These are phyloP conservation scores for Xylaria longipes DNA, from an alignment of 495 filamentous ascomycete species.

Conservation along the genomic window DNA sequence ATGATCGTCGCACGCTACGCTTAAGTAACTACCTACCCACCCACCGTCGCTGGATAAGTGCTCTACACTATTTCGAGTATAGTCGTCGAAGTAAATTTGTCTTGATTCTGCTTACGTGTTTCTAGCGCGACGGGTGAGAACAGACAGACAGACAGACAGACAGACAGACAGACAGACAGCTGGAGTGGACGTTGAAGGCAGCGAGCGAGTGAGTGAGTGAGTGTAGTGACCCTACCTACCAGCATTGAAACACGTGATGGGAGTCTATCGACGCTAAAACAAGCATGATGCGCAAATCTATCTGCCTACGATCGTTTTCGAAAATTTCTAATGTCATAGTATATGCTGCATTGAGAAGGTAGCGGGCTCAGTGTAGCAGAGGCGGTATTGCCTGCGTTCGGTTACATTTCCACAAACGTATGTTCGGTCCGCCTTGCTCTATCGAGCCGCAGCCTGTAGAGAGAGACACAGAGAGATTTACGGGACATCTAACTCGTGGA, in stretches of 20 bases:
- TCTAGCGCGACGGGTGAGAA: too few species aligned
- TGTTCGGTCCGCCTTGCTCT: conserved; percentile 2
- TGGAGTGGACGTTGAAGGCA: neutral
- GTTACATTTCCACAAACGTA: conserved; percentile 22
- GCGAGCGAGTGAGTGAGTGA: too few species aligned
- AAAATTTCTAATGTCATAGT: conserved; percentile 1
- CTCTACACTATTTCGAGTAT: too few species aligned
- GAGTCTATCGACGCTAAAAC: neutral
- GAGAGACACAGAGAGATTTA: neutral
- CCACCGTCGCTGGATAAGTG: too few species aligned
- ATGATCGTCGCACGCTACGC: too few species aligned
- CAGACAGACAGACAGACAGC: too few species aligned
- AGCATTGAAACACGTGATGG: conserved; percentile 8
- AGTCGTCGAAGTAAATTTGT: too few species aligned
- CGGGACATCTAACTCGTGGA: conserved; percentile 9
- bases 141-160: too few species aligned
- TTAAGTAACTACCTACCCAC: too few species aligned
- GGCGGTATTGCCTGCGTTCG: neutral
- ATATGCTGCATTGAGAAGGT: conserved; percentile 1
- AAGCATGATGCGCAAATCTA: neutral
- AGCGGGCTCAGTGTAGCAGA: neutral
- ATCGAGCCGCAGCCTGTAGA: neutral
- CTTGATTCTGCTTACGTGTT: neutral
- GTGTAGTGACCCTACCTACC: neutral
- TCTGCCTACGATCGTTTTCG: neutral